phyloP scores from a whole-genome alignment of 805 yeast species.

The Saturnispora diversa region DNA sequence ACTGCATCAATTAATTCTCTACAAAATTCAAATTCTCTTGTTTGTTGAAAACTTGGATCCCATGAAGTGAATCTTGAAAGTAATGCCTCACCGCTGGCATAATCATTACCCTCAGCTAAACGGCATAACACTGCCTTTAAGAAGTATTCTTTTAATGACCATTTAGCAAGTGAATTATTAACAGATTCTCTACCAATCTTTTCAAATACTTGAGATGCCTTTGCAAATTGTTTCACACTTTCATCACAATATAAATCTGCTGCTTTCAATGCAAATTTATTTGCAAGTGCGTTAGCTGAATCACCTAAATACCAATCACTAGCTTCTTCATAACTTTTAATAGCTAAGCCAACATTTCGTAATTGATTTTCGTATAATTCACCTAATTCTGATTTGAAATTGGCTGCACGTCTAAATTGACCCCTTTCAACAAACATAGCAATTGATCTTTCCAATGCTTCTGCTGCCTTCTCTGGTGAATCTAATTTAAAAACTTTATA shows the following conservation, averaged over 20 bases:
- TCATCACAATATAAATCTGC: constrained; percentile 80
- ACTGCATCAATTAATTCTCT: constrained; percentile 65
- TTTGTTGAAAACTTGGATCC: constrained; percentile 67
- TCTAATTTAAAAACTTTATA: constrained; percentile 75
- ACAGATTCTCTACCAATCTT: constrained; percentile 67
- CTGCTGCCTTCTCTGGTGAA: constrained; percentile 69
- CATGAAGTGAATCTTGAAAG: constrained; percentile 54
- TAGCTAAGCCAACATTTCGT: constrained; percentile 60
- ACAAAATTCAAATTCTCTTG: constrained; percentile 68
- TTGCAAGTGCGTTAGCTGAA: constrained; percentile 84
- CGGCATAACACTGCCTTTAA: constrained; percentile 76
- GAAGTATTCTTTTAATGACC: constrained; percentile 91
- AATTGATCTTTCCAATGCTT: constrained; percentile 68
- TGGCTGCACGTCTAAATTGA: constrained; percentile 94
- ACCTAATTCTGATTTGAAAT: constrained; percentile 85
- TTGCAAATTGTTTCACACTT: constrained; percentile 52
- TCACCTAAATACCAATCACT: constrained; percentile 95
- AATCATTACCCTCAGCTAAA: constrained; percentile 68
- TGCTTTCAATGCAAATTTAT: constrained; percentile 78
- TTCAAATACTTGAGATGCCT: constrained; percentile 73
- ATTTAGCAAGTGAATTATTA: constrained; percentile 68
- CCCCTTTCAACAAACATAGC: constrained; percentile 82
- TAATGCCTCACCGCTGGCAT: constrained; percentile 75
- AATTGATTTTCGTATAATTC: constrained; percentile 74
- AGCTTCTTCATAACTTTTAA: constrained; percentile 77